These are phyloP conservation scores for Flaveria linearis DNA, from an alignment of 129 eudicot species.

Conservation along the genomic window DNA sequence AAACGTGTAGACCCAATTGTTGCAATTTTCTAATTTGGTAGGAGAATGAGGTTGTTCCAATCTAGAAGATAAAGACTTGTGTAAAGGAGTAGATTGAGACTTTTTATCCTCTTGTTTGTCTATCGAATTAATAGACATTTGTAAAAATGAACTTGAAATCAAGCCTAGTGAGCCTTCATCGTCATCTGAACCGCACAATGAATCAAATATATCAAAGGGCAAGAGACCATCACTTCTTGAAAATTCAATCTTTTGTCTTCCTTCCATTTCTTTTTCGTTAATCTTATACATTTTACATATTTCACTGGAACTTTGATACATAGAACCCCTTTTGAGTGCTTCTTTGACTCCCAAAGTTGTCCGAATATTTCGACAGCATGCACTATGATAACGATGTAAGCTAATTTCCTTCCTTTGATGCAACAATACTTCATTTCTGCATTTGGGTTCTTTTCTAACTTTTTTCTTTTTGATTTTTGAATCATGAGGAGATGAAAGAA, in stretches of 20 bases:
- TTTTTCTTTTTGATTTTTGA: constrained; percentile 51
- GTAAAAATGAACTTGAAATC: constrained; percentile 28
- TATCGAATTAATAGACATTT: constrained; percentile 29
- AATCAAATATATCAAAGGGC: constrained; percentile 67
- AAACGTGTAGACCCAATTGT: constrained; percentile 70
- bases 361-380: constrained; percentile 61
- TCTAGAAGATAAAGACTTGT: constrained; percentile 71
- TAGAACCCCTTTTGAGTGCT: constrained; percentile 66
- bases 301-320: constrained; percentile 74
- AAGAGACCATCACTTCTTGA: constrained; percentile 51
- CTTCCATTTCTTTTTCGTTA: constrained; percentile 28
- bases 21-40: constrained; percentile 45
- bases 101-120: constrained; percentile 34
- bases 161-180: constrained; percentile 43
- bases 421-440: constrained; percentile 38
- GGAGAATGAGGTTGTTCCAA: constrained; percentile 71
- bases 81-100: constrained; percentile 33
- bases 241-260: constrained; percentile 75
- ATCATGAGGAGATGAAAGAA: constrained; percentile 57
- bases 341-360: constrained; percentile 44
- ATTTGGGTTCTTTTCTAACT: constrained; percentile 40
- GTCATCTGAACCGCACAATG: constrained; percentile 72
- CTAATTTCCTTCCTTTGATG: constrained; percentile 44
- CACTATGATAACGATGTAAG: constrained; percentile 70
- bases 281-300: constrained; percentile 34